Evolutionary conservation across 257 asterid species (phyloP), one percentile per base, ranked within the genome.

Genomic region (Salvia miltiorrhiza): DNA sequence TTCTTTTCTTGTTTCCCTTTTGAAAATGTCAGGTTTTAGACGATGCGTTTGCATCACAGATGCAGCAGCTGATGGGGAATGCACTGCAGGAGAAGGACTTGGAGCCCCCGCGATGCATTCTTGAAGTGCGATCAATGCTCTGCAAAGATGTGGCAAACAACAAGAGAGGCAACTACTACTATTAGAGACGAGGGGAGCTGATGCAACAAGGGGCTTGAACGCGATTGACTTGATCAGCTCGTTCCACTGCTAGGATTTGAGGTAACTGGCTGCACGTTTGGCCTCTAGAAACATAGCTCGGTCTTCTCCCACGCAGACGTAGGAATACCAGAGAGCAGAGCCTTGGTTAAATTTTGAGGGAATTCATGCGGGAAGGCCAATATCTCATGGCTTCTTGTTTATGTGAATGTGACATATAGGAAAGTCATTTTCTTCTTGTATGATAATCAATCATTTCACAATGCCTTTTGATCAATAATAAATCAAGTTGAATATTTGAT

Each of bases 51-150:
- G 97, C 93, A 30, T 88, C 97, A 0, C 88, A 87, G 69, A 93
- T 93, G 97, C 99, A 90, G 75, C 76, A 80, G 63, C 60, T 88
- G 80, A 85, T 93, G 0, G 99, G 99, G 9, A 93, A 93, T 58
- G 82, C 84, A 4, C 74, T 93, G 14, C 95, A 82, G 45, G 90
- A 90, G 78, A 93, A 86, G 56, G 99, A 90, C 63, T 20, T 88
- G 60, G 99, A 90, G 69, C 86, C 90, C 0, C 99, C 97, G 1
- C 82, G 96, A 43, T 80, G 88, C 5, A 75, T 90, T 20, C 58
- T 88, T 54, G 99, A 93, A 72, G 97, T 91, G 40, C 89, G 92
- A 17, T 88, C 99, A 0, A 90, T 93, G 96, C 96, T 93, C 4
- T 87, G 95, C 73, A 84, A 90, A 79, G 97, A 90, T 60, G 84